Percentiles rank a stretch among this genome's conserved stretches.
phyloP scores from a whole-genome alignment of 805 yeast genomes.

The Candida ficus region DNA sequence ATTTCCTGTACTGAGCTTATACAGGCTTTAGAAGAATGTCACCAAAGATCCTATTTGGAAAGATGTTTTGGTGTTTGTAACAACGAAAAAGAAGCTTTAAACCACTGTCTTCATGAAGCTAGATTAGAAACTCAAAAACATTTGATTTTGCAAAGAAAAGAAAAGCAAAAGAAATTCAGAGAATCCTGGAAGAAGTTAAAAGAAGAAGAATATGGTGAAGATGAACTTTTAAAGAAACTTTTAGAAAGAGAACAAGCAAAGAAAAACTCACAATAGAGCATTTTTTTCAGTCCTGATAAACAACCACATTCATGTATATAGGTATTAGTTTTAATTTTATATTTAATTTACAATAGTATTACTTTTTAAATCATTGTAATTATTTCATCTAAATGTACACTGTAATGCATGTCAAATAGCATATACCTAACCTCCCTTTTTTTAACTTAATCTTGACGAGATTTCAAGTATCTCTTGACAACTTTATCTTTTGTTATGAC shows the following conservation, averaged over 20 bases:
- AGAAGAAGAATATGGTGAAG: slow-evolving; percentile 80
- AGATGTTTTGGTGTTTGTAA: slow-evolving; percentile 82
- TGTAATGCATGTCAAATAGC: slow-evolving; percentile 1
- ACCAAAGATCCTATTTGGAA: slow-evolving; percentile 58
- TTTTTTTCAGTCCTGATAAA: too few relatives aligned
- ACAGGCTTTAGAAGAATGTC: slow-evolving; percentile 87
- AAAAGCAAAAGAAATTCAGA: slow-evolving; percentile 50
- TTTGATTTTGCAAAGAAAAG: slow-evolving; percentile 44
- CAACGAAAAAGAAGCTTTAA: slow-evolving; percentile 71
- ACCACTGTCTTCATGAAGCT: slow-evolving; percentile 75
- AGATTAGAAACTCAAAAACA: slow-evolving; percentile 59
- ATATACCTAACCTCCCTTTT: neutral
- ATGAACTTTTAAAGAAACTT: slow-evolving; percentile 60
- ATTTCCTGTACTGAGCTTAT: slow-evolving; percentile 71
- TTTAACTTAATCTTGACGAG: slow-evolving; percentile 78
- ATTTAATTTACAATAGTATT: slow-evolving; percentile 3
- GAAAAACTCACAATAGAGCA: slow-evolving; percentile 10
- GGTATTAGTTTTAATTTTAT: neutral
- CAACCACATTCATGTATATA: neutral
- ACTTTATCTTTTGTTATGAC: slow-evolving; percentile 89
- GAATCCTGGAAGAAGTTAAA: slow-evolving; percentile 54
- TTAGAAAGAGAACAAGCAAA: slow-evolving; percentile 47
- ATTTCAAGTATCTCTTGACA: slow-evolving; percentile 77
- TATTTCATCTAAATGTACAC: slow-evolving; percentile 6
- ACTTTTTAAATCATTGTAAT: neutral